A percentile compares a stretch with the other conserved stretches of the same genome.
phyloP scores from a whole-genome alignment of 1,284 basidiomycete genomes.

The Dichomitus squalens region DNA sequence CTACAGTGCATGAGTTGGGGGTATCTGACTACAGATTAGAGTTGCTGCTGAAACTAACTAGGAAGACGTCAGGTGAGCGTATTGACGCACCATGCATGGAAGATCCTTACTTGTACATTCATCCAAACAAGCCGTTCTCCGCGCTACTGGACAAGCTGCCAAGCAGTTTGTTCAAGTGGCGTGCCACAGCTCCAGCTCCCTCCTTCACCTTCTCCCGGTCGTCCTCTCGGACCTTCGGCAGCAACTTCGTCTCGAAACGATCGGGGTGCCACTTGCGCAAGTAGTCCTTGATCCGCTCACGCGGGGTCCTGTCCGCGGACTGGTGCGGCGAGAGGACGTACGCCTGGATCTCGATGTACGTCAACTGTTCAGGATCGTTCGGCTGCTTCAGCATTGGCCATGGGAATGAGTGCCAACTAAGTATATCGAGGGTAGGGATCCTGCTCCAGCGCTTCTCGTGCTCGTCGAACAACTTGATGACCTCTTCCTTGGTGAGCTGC shows the following conservation, averaged over 20 bases:
- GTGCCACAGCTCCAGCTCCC: conserved; percentile 46
- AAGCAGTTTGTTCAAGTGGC: conserved; percentile 57
- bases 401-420: conserved; percentile 63
- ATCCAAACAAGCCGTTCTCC: conserved; percentile 26
- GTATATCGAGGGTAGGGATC: conserved; percentile 37
- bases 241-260: conserved; percentile 43
- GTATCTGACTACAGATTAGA: conserved; percentile 27
- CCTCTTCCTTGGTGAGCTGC: conserved; percentile 54
- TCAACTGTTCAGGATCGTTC: conserved; percentile 58
- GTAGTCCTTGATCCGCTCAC: conserved; percentile 63
- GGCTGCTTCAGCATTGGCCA: conserved; percentile 70
- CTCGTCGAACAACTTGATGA: conserved; percentile 50
- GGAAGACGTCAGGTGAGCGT: conserved; percentile 11
- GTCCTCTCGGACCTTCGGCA: conserved; percentile 44
- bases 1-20: conserved; percentile 32
- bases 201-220: conserved; percentile 46
- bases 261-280: conserved; percentile 52
- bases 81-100: background rate
- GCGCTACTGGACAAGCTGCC: conserved; percentile 21
- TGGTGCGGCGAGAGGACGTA: conserved; percentile 61
- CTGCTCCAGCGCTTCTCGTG: conserved; percentile 63
- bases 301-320: conserved; percentile 51
- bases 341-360: conserved; percentile 50
- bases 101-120: conserved; percentile 26
- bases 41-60: conserved; percentile 19